A percentile compares a stretch with the other conserved stretches of the same genome.
Conservation (phyloP, 129 eudicot genomes). For the Chrysanthemum seticuspe region DNA sequence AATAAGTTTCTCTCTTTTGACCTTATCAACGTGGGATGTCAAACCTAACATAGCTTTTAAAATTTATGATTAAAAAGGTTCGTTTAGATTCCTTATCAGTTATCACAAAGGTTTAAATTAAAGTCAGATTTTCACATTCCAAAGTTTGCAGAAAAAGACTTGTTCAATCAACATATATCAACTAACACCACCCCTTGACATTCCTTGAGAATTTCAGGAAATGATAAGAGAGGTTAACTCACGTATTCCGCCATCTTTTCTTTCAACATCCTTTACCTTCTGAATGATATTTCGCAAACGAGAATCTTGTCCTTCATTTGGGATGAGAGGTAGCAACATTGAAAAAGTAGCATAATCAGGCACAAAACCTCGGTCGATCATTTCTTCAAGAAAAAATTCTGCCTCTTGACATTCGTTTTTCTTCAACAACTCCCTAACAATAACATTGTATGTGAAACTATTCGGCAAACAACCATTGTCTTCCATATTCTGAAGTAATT, state of each 20-base stretch:
- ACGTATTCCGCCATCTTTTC: not conserved
- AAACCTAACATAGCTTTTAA: no score
- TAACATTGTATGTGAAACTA: constrained; percentile 27
- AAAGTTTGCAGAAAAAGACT: no score
- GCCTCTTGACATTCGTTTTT: constrained; percentile 19
- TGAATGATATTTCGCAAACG: constrained; percentile 4
- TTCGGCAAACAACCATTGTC: constrained; percentile 28
- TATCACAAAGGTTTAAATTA: no score
- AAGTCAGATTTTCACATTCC: no score
- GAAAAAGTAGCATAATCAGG: constrained; percentile 30
- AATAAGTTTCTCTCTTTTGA: no score
- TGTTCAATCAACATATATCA: no score
- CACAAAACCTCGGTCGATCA: constrained; percentile 26
- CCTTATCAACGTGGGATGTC: no score
- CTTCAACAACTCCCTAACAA: constrained; percentile 25
- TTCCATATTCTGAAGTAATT: constrained; percentile 24
- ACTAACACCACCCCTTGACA: no score
- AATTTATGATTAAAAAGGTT: no score
- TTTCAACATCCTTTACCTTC: constrained; percentile 1
- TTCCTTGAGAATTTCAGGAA: not conserved
- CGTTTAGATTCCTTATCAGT: no score
- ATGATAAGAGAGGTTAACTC: not conserved
- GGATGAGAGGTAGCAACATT: constrained; percentile 4
- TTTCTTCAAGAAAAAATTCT: constrained; percentile 24
- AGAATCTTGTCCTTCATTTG: constrained; percentile 18